Base-by-base conservation (phyloP, 192 early-diverging fungal genomes). In the Chytriomyces sp. region DNA sequence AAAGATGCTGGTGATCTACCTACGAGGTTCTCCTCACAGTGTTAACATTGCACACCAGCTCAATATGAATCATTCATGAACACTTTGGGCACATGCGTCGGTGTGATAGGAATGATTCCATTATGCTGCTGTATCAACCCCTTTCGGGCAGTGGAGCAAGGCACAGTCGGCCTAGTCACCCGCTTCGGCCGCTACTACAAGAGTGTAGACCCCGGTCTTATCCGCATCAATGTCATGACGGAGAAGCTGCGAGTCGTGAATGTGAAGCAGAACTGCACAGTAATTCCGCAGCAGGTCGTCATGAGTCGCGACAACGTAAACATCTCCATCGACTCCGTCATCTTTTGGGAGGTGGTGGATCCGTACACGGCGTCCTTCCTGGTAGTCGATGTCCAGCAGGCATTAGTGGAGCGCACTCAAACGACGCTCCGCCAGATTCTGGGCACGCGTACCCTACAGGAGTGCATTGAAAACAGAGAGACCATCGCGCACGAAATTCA, bases 301-400 rank as follows among this genome's bases (percentile, higher is more conserved):
- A 91, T 94, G 80, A 94, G 93, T 41, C 93, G 96, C 75, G 94
- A 96, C 80, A 97, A 97, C 72, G 92, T 95, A 59, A 89, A 84
- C 31, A 86, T 94, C 32, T 75, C 75, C 3, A 94, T 98, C 62
- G 94, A 95, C 76, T 88, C 90, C 7, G 93, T 97, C 0, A 78
- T 97, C 0, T 96, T 91, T 69, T 96, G 92, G 92, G 86, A 93
- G 32, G 55, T 84, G 3, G 57, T 71, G 14, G 57, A 71, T 12
- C 69, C 69, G 14, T 71, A 59, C 57, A 71, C 57, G 8, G 87
- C 93, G 5, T 81, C 83, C 19, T 98, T 89, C 80, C 87, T 91
- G 17, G 93, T 97, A 7, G 81, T 83, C n/a, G 80, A 94, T 68
- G 92, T 96, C n/a, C 76, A 72, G n/a, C 76, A 85, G 33, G 93